phyloP scores from a whole-genome alignment of 139 green algal species.

The Marvania coccoides region DNA sequence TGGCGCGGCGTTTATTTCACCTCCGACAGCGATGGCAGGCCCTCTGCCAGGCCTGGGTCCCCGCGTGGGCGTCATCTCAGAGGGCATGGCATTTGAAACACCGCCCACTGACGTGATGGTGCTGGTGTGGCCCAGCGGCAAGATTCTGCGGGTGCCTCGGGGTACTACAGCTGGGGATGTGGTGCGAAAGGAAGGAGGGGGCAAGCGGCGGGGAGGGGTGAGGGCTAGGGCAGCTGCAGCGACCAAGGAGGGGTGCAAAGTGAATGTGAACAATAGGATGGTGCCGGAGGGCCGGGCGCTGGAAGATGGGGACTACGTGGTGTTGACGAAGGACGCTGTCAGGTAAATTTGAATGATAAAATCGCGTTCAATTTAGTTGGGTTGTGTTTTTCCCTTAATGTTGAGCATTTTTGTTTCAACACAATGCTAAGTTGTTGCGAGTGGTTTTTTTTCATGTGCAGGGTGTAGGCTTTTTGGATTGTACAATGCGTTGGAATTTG shows the following conservation, averaged over 20 bases:
- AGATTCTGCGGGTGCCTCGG: slow-evolving; percentile 53
- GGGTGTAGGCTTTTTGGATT: too few relatives aligned
- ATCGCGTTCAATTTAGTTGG: too few relatives aligned
- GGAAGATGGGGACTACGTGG: slow-evolving; percentile 74
- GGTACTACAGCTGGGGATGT: slow-evolving; percentile 70
- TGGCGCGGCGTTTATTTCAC: not conserved
- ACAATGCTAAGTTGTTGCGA: too few relatives aligned
- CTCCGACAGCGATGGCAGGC: not conserved
- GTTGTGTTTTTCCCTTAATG: too few relatives aligned
- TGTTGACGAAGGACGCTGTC: slow-evolving; percentile 53
- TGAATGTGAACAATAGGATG: slow-evolving; percentile 86
- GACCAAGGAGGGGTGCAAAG: slow-evolving; percentile 14
- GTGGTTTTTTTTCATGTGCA: too few relatives aligned
- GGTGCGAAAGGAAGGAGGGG: slow-evolving; percentile 1
- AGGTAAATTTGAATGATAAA: too few relatives aligned
- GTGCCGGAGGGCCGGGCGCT: slow-evolving; percentile 64
- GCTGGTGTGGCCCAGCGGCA: slow-evolving; percentile 35
- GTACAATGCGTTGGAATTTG: too few relatives aligned
- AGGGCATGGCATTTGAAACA: not conserved
- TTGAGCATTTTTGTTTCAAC: too few relatives aligned
- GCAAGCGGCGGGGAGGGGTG: not conserved
- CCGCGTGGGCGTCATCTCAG: not conserved
- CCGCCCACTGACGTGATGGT: slow-evolving; percentile 31
- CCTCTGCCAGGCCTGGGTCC: not conserved
- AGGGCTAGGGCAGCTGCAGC: not conserved